Conservation (phyloP, 2,329 filamentous ascomycete species). For the Acephala macrosclerotiorum region DNA sequence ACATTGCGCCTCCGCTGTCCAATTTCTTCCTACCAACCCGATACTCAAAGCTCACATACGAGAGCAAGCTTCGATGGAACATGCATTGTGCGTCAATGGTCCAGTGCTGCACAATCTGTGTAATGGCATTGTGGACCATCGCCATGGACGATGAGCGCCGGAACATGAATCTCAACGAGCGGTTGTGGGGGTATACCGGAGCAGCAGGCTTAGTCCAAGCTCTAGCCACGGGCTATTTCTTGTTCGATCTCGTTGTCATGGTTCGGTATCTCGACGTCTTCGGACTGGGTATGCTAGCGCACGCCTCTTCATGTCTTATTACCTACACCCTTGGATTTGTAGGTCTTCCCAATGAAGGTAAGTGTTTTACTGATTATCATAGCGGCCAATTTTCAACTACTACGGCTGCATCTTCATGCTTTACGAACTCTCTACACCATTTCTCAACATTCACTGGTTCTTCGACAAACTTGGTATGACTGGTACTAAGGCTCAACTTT, state of each 20-base stretch:
- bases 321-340: slow-evolving; percentile 85
- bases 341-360: slow-evolving; percentile 49
- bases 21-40: slow-evolving; percentile 61
- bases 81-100: slow-evolving; percentile 82
- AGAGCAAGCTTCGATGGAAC: slow-evolving; percentile 77
- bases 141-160: slow-evolving; percentile 68
- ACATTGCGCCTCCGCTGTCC: slow-evolving; percentile 72
- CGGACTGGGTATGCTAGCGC: slow-evolving; percentile 70
- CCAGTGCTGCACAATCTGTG: slow-evolving; percentile 75
- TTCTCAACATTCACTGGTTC: slow-evolving; percentile 90
- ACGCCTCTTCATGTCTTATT: slow-evolving; percentile 64
- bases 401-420: slow-evolving; percentile 82
- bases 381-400: slow-evolving; percentile 85
- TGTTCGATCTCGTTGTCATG: slow-evolving; percentile 36
- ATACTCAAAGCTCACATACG: slow-evolving; percentile 67
- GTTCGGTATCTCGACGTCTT: slow-evolving; percentile 65
- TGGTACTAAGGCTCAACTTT: slow-evolving; percentile 75
- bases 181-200: slow-evolving; percentile 82
- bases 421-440: slow-evolving; percentile 84
- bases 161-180: slow-evolving; percentile 69
- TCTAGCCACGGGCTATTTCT: slow-evolving; percentile 72
- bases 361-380: slow-evolving; percentile 27
- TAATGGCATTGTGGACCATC: slow-evolving; percentile 75
- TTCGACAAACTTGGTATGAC: slow-evolving; percentile 84
- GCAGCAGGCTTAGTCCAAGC: slow-evolving; percentile 74